A percentile compares a stretch with the other conserved stretches of the same genome.
These are phyloP conservation scores for Chamaenerion angustifolium DNA, from an alignment of 345 rosid genomes.

Conservation along the genomic window DNA sequence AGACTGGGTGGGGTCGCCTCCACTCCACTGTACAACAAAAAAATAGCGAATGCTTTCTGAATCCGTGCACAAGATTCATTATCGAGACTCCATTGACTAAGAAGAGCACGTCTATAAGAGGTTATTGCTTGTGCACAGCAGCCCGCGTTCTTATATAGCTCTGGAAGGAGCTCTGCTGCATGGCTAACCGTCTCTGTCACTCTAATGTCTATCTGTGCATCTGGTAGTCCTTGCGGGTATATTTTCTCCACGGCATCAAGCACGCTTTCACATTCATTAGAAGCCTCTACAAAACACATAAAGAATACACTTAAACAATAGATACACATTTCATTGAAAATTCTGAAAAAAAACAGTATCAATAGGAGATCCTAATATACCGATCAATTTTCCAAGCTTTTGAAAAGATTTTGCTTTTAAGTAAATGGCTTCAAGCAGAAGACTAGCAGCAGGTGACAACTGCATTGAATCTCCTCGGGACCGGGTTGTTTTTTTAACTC, in stretches of 20 bases:
- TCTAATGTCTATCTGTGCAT: slow-evolving; percentile 57
- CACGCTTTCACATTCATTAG: slow-evolving; percentile 65
- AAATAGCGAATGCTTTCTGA: slow-evolving; percentile 77
- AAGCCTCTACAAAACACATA: slow-evolving; percentile 52
- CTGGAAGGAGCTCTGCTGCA: slow-evolving; percentile 86
- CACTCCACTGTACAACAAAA: slow-evolving; percentile 73
- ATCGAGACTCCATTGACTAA: slow-evolving; percentile 79
- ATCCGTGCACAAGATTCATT: slow-evolving; percentile 64
- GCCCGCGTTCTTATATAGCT: slow-evolving; percentile 68
- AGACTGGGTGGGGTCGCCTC: slow-evolving; percentile 76
- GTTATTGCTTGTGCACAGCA: slow-evolving; percentile 52
- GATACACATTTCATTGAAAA: too few relatives aligned
- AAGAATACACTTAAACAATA: neutral
- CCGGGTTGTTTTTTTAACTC: slow-evolving; percentile 31
- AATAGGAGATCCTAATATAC: slow-evolving; percentile 16
- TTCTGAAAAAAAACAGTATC: too few relatives aligned
- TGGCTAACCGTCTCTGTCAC: slow-evolving; percentile 75
- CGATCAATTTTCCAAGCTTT: slow-evolving; percentile 65
- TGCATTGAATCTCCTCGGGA: slow-evolving; percentile 30
- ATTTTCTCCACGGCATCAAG: slow-evolving; percentile 83
- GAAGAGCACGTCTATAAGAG: slow-evolving; percentile 75
- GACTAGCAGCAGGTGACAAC: slow-evolving; percentile 75
- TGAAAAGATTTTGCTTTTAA: slow-evolving; percentile 89
- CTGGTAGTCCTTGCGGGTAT: slow-evolving; percentile 71
- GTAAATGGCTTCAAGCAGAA: slow-evolving; percentile 81